These are phyloP conservation scores for Akebia trifoliata DNA, from an alignment of 164 flowering plant genomes.

Conservation along the genomic window DNA sequence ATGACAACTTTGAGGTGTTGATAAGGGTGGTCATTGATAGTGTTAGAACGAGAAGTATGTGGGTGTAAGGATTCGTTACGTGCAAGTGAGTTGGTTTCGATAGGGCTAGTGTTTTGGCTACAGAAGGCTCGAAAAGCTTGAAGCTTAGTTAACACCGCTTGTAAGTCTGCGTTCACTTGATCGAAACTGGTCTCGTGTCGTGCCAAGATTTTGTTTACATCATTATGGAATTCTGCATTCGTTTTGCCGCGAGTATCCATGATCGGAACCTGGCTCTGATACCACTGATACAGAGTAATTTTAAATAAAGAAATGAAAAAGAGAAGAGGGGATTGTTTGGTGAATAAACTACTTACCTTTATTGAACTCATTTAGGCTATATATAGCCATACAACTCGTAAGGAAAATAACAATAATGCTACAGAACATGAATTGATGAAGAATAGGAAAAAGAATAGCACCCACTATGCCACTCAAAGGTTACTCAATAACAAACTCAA, in stretches of 20 bases:
- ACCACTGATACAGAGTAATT: not conserved
- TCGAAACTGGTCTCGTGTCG: not conserved
- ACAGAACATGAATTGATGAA: too few species aligned
- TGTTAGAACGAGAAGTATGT: too few species aligned
- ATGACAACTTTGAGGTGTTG: not conserved
- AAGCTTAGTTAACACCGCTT: not conserved
- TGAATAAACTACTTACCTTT: not conserved
- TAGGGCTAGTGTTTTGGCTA: not conserved
- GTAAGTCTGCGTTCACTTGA: not conserved
- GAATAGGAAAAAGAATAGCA: too few species aligned
- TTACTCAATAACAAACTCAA: too few species aligned
- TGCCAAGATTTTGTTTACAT: not conserved
- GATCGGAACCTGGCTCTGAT: too few species aligned
- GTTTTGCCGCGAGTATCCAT: too few species aligned
- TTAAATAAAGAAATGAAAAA: not conserved
- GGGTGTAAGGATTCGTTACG: not conserved
- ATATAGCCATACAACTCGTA: too few species aligned
- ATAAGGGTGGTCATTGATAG: too few species aligned
- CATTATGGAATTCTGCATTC: too few species aligned
- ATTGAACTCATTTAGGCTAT: not conserved
- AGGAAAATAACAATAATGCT: not conserved
- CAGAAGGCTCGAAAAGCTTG: not conserved
- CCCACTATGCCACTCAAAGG: too few species aligned
- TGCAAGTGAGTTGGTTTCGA: not conserved
- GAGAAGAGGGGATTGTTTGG: not conserved